Evolutionary conservation across 2,329 filamentous ascomycete species (phyloP).

Genomic region (Sporothrix mexicana): DNA sequence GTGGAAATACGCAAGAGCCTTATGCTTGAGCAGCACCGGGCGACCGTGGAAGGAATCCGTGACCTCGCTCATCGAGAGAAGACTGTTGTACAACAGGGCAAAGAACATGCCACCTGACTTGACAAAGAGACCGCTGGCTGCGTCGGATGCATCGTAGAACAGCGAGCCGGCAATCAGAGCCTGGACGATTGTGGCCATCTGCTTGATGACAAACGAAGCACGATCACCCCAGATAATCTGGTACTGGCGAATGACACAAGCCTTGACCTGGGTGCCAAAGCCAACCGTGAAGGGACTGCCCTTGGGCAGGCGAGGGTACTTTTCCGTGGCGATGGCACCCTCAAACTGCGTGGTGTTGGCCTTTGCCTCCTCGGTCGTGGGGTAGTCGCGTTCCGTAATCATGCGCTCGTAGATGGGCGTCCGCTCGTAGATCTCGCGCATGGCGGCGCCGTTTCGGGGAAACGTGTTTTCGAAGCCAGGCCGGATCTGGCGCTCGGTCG

Average conservation of each 20-base stretch:
- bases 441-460: slow-evolving; percentile 69
- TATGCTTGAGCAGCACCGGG: slow-evolving; percentile 81
- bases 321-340: slow-evolving; percentile 59
- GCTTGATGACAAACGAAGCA: slow-evolving; percentile 75
- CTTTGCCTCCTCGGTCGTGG: slow-evolving; percentile 55
- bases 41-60: slow-evolving; percentile 71
- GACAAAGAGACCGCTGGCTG: slow-evolving; percentile 68
- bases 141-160: slow-evolving; percentile 70
- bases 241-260: slow-evolving; percentile 73
- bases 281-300: slow-evolving; percentile 59
- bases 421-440: slow-evolving; percentile 66
- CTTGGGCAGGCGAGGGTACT: slow-evolving; percentile 53
- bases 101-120: slow-evolving; percentile 66
- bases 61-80: slow-evolving; percentile 80
- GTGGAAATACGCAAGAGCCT: slow-evolving; percentile 80
- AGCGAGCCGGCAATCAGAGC: slow-evolving; percentile 75
- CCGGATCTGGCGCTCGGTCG: slow-evolving; percentile 73
- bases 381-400: slow-evolving; percentile 64
- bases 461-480: slow-evolving; percentile 68
- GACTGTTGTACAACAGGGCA: slow-evolving; percentile 82
- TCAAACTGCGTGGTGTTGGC: slow-evolving; percentile 60
- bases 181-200: slow-evolving; percentile 77
- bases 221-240: slow-evolving; percentile 80
- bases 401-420: slow-evolving; percentile 58
- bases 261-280: slow-evolving; percentile 71